Conservation (phyloP, 148 eudicot species). For the Camellia granthamiana region DNA sequence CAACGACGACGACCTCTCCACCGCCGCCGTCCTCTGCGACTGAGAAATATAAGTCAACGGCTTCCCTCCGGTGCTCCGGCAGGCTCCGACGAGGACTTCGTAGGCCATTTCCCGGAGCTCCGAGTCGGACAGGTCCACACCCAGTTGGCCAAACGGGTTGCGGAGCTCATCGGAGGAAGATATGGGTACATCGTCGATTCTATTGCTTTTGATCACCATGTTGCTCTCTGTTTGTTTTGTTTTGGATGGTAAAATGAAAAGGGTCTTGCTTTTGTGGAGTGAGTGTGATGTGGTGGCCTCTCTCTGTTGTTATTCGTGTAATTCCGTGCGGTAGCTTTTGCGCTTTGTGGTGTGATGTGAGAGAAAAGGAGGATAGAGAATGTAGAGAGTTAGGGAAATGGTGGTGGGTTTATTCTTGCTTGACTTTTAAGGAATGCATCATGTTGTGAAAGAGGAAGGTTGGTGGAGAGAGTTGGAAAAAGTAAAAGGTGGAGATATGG, state of each 20-base stretch:
- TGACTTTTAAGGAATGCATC: slow-evolving; percentile 40
- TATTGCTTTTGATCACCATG: slow-evolving; percentile 15
- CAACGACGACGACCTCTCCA: slow-evolving; percentile 24
- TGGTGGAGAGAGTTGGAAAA: neutral
- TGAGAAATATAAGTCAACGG: slow-evolving; percentile 65
- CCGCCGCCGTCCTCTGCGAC: slow-evolving; percentile 27
- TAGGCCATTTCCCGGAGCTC: slow-evolving; percentile 92
- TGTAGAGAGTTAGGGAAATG: neutral
- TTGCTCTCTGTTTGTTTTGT: no score
- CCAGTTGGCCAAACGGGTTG: slow-evolving; percentile 54
- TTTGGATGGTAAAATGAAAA: neutral
- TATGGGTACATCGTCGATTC: neutral
- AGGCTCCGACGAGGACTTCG: slow-evolving; percentile 72
- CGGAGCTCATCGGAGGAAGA: slow-evolving; percentile 13
- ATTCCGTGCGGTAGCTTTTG: neutral
- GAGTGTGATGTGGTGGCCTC: neutral
- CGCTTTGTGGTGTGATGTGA: neutral
- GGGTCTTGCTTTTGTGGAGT: neutral
- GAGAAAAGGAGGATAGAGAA: neutral
- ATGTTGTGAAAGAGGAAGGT: neutral
- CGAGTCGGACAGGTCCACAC: slow-evolving; percentile 35
- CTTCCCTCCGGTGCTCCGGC: slow-evolving; percentile 69
- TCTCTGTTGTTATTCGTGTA: neutral
- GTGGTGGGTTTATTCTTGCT: slow-evolving; percentile 38
- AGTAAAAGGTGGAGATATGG: no score